A percentile compares a stretch with the other conserved stretches of the same genome.
Conservation (phyloP, 768 basidiomycete species). For the Ramaria sp. region DNA sequence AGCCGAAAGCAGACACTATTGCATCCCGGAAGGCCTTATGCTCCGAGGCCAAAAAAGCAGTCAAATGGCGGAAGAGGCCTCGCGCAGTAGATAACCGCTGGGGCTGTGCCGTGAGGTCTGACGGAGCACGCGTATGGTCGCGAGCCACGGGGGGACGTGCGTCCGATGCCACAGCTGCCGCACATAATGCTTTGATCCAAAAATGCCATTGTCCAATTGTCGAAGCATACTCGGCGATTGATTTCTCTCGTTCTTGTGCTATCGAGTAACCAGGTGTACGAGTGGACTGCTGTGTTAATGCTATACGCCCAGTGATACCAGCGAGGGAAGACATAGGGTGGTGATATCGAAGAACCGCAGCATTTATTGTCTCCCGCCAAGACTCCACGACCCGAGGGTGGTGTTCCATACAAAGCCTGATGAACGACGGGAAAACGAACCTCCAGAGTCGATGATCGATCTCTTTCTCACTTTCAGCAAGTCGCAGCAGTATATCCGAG, state of each 20-base stretch:
- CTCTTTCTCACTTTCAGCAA: constrained; percentile 61
- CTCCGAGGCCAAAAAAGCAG: constrained; percentile 82
- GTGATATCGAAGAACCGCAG: constrained; percentile 61
- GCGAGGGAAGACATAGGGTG: constrained; percentile 63
- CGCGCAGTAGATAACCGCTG: constrained; percentile 76
- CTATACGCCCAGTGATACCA: constrained; percentile 50
- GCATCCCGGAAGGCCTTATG: constrained; percentile 75
- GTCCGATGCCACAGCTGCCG: constrained; percentile 64
- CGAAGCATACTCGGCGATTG: constrained; percentile 45
- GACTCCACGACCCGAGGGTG: constrained; percentile 32
- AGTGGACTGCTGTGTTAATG: constrained; percentile 31
- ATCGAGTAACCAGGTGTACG: constrained; percentile 23
- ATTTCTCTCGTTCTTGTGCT: constrained; percentile 33
- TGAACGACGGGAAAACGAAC: constrained; percentile 55
- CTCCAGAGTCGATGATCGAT: constrained; percentile 68
- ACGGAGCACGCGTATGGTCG: constrained; percentile 60
- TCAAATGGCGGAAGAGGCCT: constrained; percentile 74
- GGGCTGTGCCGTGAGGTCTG: constrained; percentile 66
- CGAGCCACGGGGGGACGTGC: constrained; percentile 46
- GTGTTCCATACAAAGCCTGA: constrained; percentile 44
- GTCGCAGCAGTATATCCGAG: constrained; percentile 47
- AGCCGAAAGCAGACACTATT: constrained; percentile 81
- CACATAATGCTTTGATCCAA: constrained; percentile 79
- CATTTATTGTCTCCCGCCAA: constrained; percentile 58
- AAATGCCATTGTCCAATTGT: constrained; percentile 71